A percentile compares a stretch with the other conserved stretches of the same genome.
Conservation (phyloP, 176 grass and related monocot species). For the Hyparrhenia diplandra region DNA sequence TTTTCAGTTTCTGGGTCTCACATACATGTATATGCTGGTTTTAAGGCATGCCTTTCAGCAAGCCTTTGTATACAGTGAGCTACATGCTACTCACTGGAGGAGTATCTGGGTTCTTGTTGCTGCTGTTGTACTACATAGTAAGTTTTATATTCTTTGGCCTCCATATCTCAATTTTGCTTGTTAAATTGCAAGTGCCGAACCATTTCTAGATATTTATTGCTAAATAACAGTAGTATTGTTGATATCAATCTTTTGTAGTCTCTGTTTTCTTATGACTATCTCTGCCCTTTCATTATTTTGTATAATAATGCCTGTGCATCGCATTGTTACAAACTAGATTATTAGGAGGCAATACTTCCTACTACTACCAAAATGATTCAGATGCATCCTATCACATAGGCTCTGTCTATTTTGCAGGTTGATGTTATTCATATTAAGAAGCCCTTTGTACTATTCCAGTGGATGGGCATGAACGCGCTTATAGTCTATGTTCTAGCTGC, state of each 20-base stretch:
- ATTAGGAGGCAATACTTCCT: constrained; percentile 15
- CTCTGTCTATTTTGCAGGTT: constrained; percentile 42
- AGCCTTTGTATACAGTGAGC: constrained; percentile 81
- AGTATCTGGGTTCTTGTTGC: constrained; percentile 69
- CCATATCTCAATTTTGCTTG: neutral
- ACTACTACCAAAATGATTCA: neutral
- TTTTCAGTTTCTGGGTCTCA: constrained; percentile 23
- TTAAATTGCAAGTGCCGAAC: neutral
- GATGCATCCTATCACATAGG: neutral
- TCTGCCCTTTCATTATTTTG: neutral
- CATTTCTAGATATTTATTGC: neutral
- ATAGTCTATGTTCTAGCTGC: constrained; percentile 85
- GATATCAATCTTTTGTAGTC: neutral
- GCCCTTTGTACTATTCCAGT: constrained; percentile 85
- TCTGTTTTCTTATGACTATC: neutral
- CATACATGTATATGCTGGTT: constrained; percentile 3
- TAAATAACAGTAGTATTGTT: neutral
- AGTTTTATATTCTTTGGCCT: constrained; percentile 36
- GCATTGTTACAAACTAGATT: neutral
- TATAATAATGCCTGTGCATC: neutral
- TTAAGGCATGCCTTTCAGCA: constrained; percentile 93
- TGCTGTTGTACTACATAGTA: constrained; percentile 75
- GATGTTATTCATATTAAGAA: constrained; percentile 57
- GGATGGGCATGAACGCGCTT: constrained; percentile 96
- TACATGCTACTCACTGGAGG: constrained; percentile 86